These are phyloP conservation scores for Ganoderma meredithae DNA, from an alignment of 1,284 basidiomycete species.

Conservation along the genomic window DNA sequence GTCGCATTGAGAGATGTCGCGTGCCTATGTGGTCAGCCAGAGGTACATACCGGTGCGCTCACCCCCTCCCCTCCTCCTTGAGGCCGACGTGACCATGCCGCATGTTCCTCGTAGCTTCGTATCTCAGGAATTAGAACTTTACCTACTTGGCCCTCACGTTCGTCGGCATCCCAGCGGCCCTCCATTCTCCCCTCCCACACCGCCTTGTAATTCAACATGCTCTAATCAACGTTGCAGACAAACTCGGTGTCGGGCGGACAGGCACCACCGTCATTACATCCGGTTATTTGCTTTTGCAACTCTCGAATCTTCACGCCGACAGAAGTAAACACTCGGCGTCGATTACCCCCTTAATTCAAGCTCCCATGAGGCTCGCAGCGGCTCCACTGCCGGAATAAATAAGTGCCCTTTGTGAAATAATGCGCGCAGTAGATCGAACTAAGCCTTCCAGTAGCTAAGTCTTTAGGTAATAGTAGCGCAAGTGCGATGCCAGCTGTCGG, in stretches of 20 bases:
- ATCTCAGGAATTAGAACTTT: constrained; percentile 2
- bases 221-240: constrained; percentile 8
- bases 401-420: background rate
- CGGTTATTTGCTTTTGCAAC: background rate
- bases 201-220: constrained; percentile 11
- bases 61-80: constrained; percentile 1
- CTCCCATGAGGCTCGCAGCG: background rate
- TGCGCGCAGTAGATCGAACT: background rate
- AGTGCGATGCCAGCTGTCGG: background rate
- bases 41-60: constrained; percentile 18
- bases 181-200: background rate
- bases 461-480: background rate
- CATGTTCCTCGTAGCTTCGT: constrained; percentile 2
- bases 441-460: background rate
- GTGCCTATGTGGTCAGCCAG: background rate
- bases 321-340: background rate
- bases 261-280: constrained; percentile 1
- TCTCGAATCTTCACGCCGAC: background rate
- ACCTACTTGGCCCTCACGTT: background rate
- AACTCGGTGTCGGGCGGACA: constrained; percentile 1
- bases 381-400: background rate
- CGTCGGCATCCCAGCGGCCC: background rate
- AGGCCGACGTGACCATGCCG: constrained; percentile 11
- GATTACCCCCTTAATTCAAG: background rate
- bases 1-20: constrained; percentile 26